A percentile compares a stretch with the other conserved stretches of the same genome.
These are phyloP conservation scores for Botrytis byssoidea DNA, from an alignment of 2,329 filamentous ascomycete genomes.

Conservation along the genomic window DNA sequence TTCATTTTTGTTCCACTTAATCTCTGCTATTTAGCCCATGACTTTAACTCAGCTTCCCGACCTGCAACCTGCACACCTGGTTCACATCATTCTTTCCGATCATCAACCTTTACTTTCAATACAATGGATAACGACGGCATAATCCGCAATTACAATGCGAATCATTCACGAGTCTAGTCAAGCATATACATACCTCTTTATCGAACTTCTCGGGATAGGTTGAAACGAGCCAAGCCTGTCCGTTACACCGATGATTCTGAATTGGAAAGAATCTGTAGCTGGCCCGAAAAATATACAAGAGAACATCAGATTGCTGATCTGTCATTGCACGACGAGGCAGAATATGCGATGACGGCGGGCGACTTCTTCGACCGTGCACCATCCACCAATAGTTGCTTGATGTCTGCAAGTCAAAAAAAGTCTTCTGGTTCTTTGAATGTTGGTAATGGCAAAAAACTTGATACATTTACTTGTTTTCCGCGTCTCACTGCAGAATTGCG, in stretches of 20 bases:
- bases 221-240: background rate
- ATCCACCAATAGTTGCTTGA: background rate
- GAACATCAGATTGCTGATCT: background rate
- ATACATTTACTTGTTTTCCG: background rate
- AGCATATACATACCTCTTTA: background rate
- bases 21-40: background rate
- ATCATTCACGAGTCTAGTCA: background rate
- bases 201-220: background rate
- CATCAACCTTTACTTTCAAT: background rate
- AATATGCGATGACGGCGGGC: background rate
- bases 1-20: background rate
- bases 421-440: background rate
- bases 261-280: background rate
- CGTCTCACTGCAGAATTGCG: background rate
- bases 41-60: background rate
- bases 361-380: background rate
- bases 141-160: background rate
- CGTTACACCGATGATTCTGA: background rate
- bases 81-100: background rate
- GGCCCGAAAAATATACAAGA: background rate
- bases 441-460: background rate
- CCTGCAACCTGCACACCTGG: too few species aligned
- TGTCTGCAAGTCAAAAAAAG: background rate
- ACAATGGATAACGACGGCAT: background rate
- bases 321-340: background rate